Conservation (phyloP, 345 rosid genomes). For the Corchorus olitorius region DNA sequence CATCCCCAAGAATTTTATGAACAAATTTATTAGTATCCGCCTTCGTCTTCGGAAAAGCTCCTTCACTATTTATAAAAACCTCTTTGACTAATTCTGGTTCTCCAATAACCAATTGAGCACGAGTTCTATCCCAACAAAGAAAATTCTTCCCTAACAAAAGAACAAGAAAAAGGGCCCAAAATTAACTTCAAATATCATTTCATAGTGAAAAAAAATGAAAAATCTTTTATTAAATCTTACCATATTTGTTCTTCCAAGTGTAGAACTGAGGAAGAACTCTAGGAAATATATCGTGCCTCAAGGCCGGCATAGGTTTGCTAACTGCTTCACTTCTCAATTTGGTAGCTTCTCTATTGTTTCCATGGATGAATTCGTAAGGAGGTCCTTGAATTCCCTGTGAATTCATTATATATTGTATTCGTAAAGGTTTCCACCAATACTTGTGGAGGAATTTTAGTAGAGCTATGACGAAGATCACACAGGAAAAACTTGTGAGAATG, state of each 20-base stretch:
- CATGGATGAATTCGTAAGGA: constrained; percentile 36
- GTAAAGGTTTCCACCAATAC: constrained; percentile 34
- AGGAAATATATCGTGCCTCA: constrained; percentile 30
- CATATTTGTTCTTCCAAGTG: constrained; percentile 34
- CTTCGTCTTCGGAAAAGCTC: constrained; percentile 20
- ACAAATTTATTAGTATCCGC: constrained; percentile 3
- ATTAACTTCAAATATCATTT: no score
- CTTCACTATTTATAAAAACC: constrained; percentile 37
- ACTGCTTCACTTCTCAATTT: constrained; percentile 20
- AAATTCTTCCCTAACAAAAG: constrained; percentile 30
- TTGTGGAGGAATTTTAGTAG: constrained; percentile 21
- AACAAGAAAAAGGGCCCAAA: background rate
- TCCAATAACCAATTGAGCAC: constrained; percentile 38
- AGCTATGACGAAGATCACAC: constrained; percentile 3
- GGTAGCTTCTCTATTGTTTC: constrained; percentile 34
- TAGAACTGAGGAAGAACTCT: constrained; percentile 28
- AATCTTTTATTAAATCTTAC: background rate
- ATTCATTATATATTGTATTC: constrained; percentile 12
- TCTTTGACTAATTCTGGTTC: constrained; percentile 47
- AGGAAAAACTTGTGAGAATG: constrained; percentile 13
- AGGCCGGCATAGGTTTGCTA: constrained; percentile 21
- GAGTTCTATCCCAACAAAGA: constrained; percentile 37
- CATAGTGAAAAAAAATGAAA: background rate
- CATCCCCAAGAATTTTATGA: constrained; percentile 34
- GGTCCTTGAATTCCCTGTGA: constrained; percentile 39